Base-by-base conservation (phyloP, 345 rosid genomes). In the Eucalyptus rudis region DNA sequence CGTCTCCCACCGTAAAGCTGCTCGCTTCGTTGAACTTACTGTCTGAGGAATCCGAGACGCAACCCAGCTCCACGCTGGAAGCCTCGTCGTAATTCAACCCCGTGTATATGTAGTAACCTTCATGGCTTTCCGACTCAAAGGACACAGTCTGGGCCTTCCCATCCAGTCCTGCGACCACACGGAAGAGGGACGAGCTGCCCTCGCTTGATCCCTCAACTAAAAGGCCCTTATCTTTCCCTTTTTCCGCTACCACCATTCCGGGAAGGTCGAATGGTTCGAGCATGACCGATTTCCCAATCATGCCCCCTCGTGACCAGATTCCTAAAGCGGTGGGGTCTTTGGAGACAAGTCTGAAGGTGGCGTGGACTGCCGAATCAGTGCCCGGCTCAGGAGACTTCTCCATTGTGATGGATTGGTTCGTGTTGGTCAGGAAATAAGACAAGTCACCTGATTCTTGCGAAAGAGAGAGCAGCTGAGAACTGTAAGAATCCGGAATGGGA, bases 191-290 rank as follows among this genome's bases (percentile, higher is more conserved):
- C 16, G 93, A 89, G 33, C 43, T 91, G 22, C 87, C 90, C 2
- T 44, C 87, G 4, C n/a, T 91, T 58, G 93, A 90, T 86, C 86
- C 92, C 87, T 90, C 88, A 33, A 97, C 91, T 2, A 52, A 91
- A 64, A 96, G 91, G 87, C 84, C 56, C 58, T 56, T 27, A 12
- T 89, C 95, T 51, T 87, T 84, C 86, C 93, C 95, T 89, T 92
- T 90, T 25, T 87, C 91, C 88, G 87, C 93, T 47, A 98, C 66
- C 83, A 94, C 76, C 98, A 93, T 95, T 66, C 99, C 98, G 8
- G 99, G 98, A 89, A 93, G 92, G 91, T 94, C 94, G 64, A 96
- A 96, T 86, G 98, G 97, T 87, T 98, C 99, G 3, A 97, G 92
- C 94, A 90, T 91, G 76, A 97, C 93, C 16, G 84, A 83, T 91